These are phyloP conservation scores for Nemania bipapillata DNA, from an alignment of 2,329 filamentous ascomycete genomes.

Conservation along the genomic window DNA sequence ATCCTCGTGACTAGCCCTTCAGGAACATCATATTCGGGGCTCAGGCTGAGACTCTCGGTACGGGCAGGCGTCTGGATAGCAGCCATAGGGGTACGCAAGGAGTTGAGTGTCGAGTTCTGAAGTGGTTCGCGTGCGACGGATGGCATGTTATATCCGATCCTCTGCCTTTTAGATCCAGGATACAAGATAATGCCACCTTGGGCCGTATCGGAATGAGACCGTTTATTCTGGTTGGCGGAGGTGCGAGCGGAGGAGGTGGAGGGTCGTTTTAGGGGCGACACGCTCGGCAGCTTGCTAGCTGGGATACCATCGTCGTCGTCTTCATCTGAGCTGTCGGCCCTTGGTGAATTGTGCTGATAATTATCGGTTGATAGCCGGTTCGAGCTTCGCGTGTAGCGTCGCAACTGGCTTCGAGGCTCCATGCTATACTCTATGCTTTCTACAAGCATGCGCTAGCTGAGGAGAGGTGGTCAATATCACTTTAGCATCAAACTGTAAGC, in stretches of 20 bases:
- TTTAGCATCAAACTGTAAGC: not conserved
- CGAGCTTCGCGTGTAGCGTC: constrained; percentile 2
- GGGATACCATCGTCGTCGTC: constrained; percentile 47
- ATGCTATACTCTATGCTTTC: constrained; percentile 26
- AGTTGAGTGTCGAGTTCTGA: constrained; percentile 15
- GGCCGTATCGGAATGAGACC: constrained; percentile 22
- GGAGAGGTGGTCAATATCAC: not conserved
- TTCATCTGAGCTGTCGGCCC: constrained; percentile 40
- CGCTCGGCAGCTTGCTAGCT: constrained; percentile 10
- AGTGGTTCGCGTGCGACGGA: constrained; percentile 2
- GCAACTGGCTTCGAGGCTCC: constrained; percentile 35
- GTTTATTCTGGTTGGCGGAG: constrained; percentile 22
- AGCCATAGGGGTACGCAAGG: not conserved
- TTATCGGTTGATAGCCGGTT: constrained; percentile 9
- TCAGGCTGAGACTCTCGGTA: constrained; percentile 17
- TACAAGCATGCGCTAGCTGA: not conserved
- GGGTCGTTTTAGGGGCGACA: constrained; percentile 37
- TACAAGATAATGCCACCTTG: constrained; percentile 31
- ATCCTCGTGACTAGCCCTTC: constrained; percentile 40
- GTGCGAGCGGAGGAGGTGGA: constrained; percentile 1
- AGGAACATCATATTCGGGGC: constrained; percentile 37
- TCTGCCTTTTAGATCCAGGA: constrained; percentile 39
- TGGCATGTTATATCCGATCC: constrained; percentile 31
- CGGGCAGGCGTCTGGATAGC: not conserved
- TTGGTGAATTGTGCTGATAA: constrained; percentile 4